These are phyloP conservation scores for Gossypium ekmanianum DNA, from an alignment of 345 rosid genomes.

Conservation along the genomic window DNA sequence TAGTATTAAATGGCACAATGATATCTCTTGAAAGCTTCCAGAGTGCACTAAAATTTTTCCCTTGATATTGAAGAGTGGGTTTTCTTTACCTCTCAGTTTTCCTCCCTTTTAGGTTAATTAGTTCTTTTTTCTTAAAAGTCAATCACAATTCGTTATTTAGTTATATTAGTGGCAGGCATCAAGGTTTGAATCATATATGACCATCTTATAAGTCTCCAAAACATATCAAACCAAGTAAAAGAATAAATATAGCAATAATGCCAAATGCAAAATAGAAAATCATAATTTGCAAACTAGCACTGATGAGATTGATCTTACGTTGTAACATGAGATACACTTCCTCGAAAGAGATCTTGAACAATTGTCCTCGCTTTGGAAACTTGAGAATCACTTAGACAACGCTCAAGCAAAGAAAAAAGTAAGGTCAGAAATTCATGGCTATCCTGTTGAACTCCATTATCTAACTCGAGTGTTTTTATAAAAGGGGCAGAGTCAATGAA, in stretches of 20 bases:
- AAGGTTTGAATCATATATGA: neutral
- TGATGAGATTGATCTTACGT: conserved; percentile 52
- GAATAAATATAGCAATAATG: neutral
- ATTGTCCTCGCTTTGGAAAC: conserved; percentile 59
- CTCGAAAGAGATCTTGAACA: conserved; percentile 97
- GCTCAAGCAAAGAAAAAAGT: conserved; percentile 92
- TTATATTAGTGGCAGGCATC: neutral
- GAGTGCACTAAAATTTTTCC: neutral
- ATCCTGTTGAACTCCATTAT: conserved; percentile 96
- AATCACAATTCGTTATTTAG: neutral
- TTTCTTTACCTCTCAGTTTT: neutral
- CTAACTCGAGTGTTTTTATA: conserved; percentile 82
- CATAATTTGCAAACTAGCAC: neutral
- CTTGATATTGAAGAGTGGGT: neutral
- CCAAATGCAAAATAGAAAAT: neutral
- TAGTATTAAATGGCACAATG: conserved; percentile 7
- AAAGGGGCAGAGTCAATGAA: conserved; percentile 93
- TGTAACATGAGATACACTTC: conserved; percentile 94
- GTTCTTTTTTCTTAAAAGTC: neutral
- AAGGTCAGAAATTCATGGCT: conserved; percentile 92
- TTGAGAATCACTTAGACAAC: conserved; percentile 63
- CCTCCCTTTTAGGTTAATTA: neutral
- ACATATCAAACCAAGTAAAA: neutral
- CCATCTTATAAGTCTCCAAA: neutral
- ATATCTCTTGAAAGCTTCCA: neutral